Evolutionary conservation across 2,329 filamentous ascomycete genomes (phyloP).

Genomic region (Thelonectria olida): DNA sequence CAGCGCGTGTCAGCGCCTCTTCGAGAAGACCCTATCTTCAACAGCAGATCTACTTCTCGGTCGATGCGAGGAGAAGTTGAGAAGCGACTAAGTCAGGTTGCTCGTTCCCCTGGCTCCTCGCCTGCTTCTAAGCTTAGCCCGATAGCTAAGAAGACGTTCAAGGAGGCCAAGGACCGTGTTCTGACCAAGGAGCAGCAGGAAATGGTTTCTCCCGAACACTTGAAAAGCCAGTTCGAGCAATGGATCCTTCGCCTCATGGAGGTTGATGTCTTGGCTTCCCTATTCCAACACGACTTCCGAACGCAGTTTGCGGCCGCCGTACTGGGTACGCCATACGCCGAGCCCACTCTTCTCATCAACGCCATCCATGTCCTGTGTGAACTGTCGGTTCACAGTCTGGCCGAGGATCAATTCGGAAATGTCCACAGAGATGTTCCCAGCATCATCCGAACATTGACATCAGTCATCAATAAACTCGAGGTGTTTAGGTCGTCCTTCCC

Average conservation of each 20-base stretch:
- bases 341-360: slow-evolving; percentile 74
- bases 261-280: slow-evolving; percentile 66
- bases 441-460: slow-evolving; percentile 78
- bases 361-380: slow-evolving; percentile 75
- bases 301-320: slow-evolving; percentile 73
- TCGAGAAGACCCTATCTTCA: slow-evolving; percentile 57
- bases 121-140: slow-evolving; percentile 60
- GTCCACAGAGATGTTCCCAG: slow-evolving; percentile 83
- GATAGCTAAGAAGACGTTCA: slow-evolving; percentile 59
- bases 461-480: slow-evolving; percentile 75
- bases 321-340: slow-evolving; percentile 77
- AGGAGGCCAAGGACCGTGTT: slow-evolving; percentile 57
- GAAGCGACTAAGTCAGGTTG: slow-evolving; percentile 54
- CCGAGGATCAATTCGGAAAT: slow-evolving; percentile 84
- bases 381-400: slow-evolving; percentile 76
- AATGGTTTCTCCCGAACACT: slow-evolving; percentile 58
- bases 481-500: slow-evolving; percentile 67
- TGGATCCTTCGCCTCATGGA: slow-evolving; percentile 56
- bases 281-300: slow-evolving; percentile 76
- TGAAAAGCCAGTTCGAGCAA: slow-evolving; percentile 58
- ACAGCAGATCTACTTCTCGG: slow-evolving; percentile 47
- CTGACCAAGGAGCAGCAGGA: slow-evolving; percentile 65
- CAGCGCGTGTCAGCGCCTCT: slow-evolving; percentile 52
- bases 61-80: slow-evolving; percentile 56
- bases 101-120: slow-evolving; percentile 58